A percentile compares a stretch with the other conserved stretches of the same genome.
Evolutionary conservation across 805 yeast species (phyloP).

Genomic region (Sugiyamaella qingdaonensis): DNA sequence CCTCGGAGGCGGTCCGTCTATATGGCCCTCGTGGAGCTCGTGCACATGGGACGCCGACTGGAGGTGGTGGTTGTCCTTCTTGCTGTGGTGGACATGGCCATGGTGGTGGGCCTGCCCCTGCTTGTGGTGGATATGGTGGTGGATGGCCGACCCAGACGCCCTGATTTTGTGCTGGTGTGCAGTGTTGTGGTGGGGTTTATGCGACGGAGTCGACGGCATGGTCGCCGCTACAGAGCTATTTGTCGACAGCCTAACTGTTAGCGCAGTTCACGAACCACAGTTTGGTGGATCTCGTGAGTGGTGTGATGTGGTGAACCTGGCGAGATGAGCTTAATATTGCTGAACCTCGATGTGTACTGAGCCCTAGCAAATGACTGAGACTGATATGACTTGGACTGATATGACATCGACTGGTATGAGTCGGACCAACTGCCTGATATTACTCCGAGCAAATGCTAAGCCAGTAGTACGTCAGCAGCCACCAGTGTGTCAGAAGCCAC

Average conservation of each 20-base stretch:
- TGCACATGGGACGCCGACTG: conserved; percentile 11
- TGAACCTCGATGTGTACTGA: too few species aligned
- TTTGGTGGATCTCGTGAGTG: not conserved
- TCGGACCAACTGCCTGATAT: too few species aligned
- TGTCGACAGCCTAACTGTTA: not conserved
- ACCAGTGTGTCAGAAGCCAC: too few species aligned
- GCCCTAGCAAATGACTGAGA: too few species aligned
- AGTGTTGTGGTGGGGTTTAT: not conserved
- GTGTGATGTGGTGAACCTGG: too few species aligned
- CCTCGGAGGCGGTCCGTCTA: conserved; percentile 13
- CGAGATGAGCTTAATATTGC: too few species aligned
- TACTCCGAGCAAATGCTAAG: too few species aligned
- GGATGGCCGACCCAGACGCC: not conserved
- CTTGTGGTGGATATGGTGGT: conserved; percentile 3
- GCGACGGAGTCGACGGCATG: not conserved
- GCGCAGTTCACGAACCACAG: not conserved
- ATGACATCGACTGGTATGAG: too few species aligned
- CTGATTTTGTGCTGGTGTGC: conserved; percentile 1
- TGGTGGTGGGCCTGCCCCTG: not conserved
- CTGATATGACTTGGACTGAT: too few species aligned
- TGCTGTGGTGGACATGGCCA: conserved; percentile 10
- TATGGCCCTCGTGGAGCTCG: conserved; percentile 12
- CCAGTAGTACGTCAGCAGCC: too few species aligned
- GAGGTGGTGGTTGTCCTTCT: conserved; percentile 20
- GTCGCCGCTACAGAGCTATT: not conserved